Percentiles rank a stretch among this genome's conserved stretches.
Conservation (phyloP, 2,329 filamentous ascomycete genomes). For the Fusarium humuli region DNA sequence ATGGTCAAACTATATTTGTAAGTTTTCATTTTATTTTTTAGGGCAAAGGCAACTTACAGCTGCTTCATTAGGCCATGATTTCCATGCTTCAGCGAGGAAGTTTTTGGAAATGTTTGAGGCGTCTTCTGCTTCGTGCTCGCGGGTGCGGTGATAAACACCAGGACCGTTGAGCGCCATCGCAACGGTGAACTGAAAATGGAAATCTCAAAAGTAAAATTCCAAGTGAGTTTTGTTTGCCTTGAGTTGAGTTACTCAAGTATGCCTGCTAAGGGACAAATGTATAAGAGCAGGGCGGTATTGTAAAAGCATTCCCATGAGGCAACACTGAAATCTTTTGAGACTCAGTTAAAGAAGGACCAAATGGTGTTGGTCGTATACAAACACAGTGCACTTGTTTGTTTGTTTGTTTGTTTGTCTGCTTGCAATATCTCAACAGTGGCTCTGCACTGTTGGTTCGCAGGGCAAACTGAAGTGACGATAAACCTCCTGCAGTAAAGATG, state of each 20-base stretch:
- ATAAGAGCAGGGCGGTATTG: background rate
- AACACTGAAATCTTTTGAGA: background rate
- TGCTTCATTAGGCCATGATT: conserved; percentile 62
- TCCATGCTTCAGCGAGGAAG: conserved; percentile 50
- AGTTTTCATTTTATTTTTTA: background rate
- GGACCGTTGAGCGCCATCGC: conserved; percentile 46
- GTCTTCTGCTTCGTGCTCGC: conserved; percentile 46
- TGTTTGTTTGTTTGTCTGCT: background rate
- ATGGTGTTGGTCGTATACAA: background rate
- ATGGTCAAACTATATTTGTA: conserved; percentile 69
- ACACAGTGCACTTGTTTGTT: background rate
- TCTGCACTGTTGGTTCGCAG: background rate
- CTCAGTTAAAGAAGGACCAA: background rate
- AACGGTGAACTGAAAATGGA: background rate
- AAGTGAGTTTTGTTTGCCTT: background rate
- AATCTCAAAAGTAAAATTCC: background rate
- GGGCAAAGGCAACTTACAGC: conserved; percentile 51
- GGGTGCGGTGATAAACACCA: conserved; percentile 46
- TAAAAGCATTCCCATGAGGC: background rate
- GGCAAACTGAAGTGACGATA: background rate
- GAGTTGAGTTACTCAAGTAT: background rate
- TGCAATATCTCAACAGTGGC: background rate
- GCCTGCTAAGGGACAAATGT: background rate
- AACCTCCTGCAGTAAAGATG: background rate
- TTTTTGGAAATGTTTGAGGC: conserved; percentile 42